Evolutionary conservation across 108 stramenopile genomes (phyloP).

Genomic region (Conticribra guillardii): DNA sequence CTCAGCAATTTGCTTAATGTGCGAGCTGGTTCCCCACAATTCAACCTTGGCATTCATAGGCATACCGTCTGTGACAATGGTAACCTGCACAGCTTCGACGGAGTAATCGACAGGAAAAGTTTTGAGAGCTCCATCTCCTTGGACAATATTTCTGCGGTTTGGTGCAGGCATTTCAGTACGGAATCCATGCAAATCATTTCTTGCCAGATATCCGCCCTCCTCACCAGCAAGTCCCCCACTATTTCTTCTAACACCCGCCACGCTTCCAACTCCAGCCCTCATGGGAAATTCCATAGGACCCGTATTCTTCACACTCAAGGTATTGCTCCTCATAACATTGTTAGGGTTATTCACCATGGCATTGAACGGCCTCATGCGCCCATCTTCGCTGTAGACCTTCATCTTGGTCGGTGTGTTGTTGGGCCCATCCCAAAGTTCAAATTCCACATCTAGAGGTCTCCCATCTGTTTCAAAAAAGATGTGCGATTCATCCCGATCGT

Average conservation of each 20-base stretch:
- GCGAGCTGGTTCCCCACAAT: conserved; percentile 37
- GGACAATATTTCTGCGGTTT: conserved; percentile 27
- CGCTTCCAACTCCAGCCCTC: conserved; percentile 30
- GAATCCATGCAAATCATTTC: conserved; percentile 28
- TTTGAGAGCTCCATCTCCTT: conserved; percentile 43
- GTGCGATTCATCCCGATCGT: conserved; percentile 29
- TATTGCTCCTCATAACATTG: conserved; percentile 19
- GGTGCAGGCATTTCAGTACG: conserved; percentile 14
- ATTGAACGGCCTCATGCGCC: conserved; percentile 43
- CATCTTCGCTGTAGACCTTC: conserved; percentile 57
- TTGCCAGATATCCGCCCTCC: conserved; percentile 26
- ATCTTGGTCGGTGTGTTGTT: conserved; percentile 52
- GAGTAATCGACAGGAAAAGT: conserved; percentile 46
- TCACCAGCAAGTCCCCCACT: conserved; percentile 19
- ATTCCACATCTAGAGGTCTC: conserved; percentile 40
- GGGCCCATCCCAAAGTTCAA: conserved; percentile 60
- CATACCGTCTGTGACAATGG: conserved; percentile 39
- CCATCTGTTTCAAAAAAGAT: conserved; percentile 51
- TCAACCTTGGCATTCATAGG: conserved; percentile 54
- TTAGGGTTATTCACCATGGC: conserved; percentile 39
- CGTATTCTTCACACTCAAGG: conserved; percentile 44
- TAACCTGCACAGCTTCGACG: conserved; percentile 44
- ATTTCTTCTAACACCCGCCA: background rate
- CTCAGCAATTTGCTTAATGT: conserved; percentile 50
- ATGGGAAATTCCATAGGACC: conserved; percentile 57